phyloP scores from a whole-genome alignment of 495 filamentous ascomycete species.

The Hapsidospora chrysogenum region DNA sequence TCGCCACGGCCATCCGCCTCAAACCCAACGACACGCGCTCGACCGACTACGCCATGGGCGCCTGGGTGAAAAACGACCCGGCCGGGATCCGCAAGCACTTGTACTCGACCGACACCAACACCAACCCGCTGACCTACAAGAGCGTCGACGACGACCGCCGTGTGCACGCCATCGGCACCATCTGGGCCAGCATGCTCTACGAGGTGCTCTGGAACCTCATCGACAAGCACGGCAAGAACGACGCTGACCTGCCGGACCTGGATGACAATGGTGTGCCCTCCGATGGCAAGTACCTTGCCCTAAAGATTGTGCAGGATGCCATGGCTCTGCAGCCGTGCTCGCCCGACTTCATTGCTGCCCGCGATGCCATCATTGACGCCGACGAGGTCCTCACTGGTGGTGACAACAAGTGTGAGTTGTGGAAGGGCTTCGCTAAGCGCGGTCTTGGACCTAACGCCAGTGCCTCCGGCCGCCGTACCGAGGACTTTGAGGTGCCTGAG shows the following conservation, averaged over 20 bases:
- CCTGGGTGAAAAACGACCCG: constrained; percentile 22
- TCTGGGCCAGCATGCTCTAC: constrained; percentile 37
- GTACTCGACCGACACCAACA: constrained; percentile 29
- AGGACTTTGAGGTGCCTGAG: neutral
- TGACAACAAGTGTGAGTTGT: constrained; percentile 32
- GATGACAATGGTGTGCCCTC: constrained; percentile 26
- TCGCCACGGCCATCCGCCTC: constrained; percentile 31
- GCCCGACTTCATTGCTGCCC: constrained; percentile 30
- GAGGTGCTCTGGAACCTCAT: constrained; percentile 35
- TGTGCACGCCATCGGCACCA: constrained; percentile 29
- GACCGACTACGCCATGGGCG: constrained; percentile 27
- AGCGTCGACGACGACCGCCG: constrained; percentile 18
- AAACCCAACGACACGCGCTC: constrained; percentile 26
- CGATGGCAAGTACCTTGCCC: constrained; percentile 29
- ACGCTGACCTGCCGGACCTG: constrained; percentile 22
- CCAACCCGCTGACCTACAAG: constrained; percentile 29
- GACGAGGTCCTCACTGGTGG: constrained; percentile 32
- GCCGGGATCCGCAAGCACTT: constrained; percentile 29
- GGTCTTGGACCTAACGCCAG: constrained; percentile 16
- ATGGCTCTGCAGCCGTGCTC: constrained; percentile 38
- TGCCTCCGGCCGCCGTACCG: neutral
- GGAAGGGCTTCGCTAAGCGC: constrained; percentile 35
- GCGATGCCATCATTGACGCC: constrained; percentile 36
- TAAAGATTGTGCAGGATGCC: constrained; percentile 35
- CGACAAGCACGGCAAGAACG: constrained; percentile 31